Evolutionary conservation across 139 green algal genomes (phyloP).

Genomic region (Chlorokybus atmophyticus): DNA sequence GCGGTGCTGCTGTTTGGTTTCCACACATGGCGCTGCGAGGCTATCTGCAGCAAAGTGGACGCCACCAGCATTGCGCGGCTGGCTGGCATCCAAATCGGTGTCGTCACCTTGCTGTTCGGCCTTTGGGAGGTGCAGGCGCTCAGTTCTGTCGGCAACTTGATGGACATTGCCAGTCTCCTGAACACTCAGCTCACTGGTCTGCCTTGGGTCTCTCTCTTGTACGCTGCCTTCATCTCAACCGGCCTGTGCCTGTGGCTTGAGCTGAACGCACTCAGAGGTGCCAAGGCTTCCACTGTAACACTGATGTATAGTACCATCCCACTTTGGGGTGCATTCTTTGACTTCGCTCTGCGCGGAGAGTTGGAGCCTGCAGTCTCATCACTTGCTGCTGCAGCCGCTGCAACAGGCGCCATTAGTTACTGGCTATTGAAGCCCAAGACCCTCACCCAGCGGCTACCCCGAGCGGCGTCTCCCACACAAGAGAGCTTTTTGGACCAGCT

Average conservation of each 20-base stretch:
- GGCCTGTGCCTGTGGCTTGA: slow-evolving; percentile 20
- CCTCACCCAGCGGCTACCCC: not conserved
- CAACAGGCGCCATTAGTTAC: not conserved
- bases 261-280: slow-evolving; percentile 9
- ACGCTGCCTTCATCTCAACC: not conserved
- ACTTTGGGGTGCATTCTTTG: slow-evolving; percentile 20
- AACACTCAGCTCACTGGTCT: not conserved
- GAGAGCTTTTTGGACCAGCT: slow-evolving; percentile 4
- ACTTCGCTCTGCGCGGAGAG: slow-evolving; percentile 14
- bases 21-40: too few relatives aligned
- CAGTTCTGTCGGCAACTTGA: too few relatives aligned
- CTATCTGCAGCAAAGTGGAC: too few relatives aligned
- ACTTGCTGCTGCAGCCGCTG: not conserved
- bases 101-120: too few relatives aligned
- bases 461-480: not conserved
- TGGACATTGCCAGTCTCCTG: too few relatives aligned
- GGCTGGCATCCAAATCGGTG: too few relatives aligned
- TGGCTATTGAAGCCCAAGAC: not conserved
- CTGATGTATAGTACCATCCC: slow-evolving; percentile 27
- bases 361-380: not conserved
- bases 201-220: not conserved
- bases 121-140: too few relatives aligned
- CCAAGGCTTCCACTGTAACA: slow-evolving; percentile 16
- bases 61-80: too few relatives aligned
- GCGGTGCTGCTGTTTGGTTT: too few relatives aligned